These are phyloP conservation scores for Isoetes taiwanensis DNA, from an alignment of 75 land plant genomes.

Conservation along the genomic window DNA sequence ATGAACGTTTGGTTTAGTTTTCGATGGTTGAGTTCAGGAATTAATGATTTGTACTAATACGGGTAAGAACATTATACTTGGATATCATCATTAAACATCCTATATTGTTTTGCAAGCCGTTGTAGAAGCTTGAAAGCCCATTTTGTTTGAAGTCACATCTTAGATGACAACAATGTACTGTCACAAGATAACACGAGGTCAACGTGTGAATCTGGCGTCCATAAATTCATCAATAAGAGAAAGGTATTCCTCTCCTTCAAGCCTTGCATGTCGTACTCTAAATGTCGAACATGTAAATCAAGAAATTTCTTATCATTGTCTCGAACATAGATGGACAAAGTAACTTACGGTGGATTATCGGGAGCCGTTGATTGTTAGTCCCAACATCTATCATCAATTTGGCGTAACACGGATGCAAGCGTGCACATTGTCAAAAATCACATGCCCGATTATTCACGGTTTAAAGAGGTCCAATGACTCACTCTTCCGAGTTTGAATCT, in stretches of 20 bases:
- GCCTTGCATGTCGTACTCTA: slow-evolving; percentile 66
- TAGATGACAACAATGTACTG: too few species aligned
- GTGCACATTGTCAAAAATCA: too few species aligned
- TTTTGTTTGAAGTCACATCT: slow-evolving; percentile 95
- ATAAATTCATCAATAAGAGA: slow-evolving; percentile 92
- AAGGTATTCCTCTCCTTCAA: slow-evolving; percentile 91
- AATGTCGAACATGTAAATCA: too few species aligned
- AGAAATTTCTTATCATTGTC: too few species aligned
- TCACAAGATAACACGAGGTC: slow-evolving; percentile 97
- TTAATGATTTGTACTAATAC: too few species aligned
- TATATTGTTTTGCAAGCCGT: slow-evolving; percentile 63
- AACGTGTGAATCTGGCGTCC: slow-evolving; percentile 94
- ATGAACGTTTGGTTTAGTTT: too few species aligned
- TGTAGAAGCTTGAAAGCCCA: slow-evolving; percentile 97
- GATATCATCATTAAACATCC: slow-evolving; percentile 98
- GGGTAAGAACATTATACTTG: slow-evolving; percentile 55
- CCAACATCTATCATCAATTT: slow-evolving; percentile 99
- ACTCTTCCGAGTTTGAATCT: too few species aligned
- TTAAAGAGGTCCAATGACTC: too few species aligned
- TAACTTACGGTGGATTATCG: slow-evolving; percentile 69
- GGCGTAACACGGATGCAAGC: slow-evolving; percentile 27
- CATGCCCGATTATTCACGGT: too few species aligned
- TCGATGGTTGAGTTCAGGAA: too few species aligned
- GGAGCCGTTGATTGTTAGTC: slow-evolving; percentile 88
- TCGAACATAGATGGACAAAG: too few species aligned